Percentiles rank a stretch among this genome's conserved stretches.
These are phyloP conservation scores for Paspalum notatum DNA, from an alignment of 176 grass and related monocot species.

Conservation along the genomic window DNA sequence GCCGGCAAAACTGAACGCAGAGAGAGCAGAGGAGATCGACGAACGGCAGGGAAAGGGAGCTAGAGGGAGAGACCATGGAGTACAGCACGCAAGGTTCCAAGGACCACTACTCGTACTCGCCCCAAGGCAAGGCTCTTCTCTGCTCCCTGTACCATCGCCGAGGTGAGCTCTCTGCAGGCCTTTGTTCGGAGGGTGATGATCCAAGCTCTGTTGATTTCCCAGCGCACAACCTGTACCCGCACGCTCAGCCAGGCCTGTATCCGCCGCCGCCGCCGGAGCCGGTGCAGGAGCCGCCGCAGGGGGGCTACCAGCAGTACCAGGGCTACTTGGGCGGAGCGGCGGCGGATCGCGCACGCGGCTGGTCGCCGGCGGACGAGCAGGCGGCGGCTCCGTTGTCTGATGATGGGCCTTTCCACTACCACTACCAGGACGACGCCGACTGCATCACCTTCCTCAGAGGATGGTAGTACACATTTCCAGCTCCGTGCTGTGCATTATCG, in stretches of 20 bases:
- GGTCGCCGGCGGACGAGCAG: not conserved
- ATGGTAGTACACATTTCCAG: constrained; percentile 14
- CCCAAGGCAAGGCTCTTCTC: constrained; percentile 37
- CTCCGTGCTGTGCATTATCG: not conserved
- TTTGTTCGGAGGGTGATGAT: too few relatives aligned
- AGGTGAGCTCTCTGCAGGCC: too few relatives aligned
- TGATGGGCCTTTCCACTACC: constrained; percentile 14
- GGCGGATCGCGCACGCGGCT: not conserved
- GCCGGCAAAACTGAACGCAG: not conserved
- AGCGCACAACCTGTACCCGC: constrained; percentile 22
- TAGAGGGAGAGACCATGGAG: not conserved
- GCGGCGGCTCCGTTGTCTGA: not conserved
- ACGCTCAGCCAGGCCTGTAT: constrained; percentile 12
- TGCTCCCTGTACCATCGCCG: not conserved
- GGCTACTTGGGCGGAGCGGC: not conserved
- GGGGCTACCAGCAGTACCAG: constrained; percentile 3
- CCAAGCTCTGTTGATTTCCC: not conserved
- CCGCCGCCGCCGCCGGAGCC: not conserved
- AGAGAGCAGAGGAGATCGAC: too few relatives aligned
- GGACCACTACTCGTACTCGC: constrained; percentile 10
- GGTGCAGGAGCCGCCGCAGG: not conserved
- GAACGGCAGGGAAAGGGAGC: not conserved
- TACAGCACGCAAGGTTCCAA: constrained; percentile 32
- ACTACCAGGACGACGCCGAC: constrained; percentile 36
- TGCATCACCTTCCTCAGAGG: constrained; percentile 59